Evolutionary conservation across 805 yeast species (phyloP), one percentile per base, ranked within the genome.

Genomic region (Ogataea sp.): DNA sequence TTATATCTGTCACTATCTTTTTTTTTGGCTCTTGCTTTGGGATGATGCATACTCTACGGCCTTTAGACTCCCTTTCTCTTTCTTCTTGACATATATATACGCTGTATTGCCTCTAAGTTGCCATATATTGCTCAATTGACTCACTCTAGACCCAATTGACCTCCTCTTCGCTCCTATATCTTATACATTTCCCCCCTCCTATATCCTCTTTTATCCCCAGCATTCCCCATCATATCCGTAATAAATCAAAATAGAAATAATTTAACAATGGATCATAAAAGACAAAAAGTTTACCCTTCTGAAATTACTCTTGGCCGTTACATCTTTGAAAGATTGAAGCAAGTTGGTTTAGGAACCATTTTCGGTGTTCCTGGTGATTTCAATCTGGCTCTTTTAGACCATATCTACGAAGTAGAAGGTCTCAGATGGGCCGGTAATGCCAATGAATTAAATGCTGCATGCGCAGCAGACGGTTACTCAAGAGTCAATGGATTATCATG

Each of bases 361-460:
- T 83, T 82, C 54, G 90, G 90, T 55, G 73, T 83, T 40, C 90
- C 90, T 44, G 89, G 89, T 53, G 90, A 83, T 62, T 82, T 81
- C 75, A 83, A 82, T 70, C 68, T 80, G 58, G 65, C 84, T 16
- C 64, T 83, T 39, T 65, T 83, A 45, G 89, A 83, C 56, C 78
- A 82, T 56, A 70, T 83, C 53, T 78, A 81, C 59, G 84, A 80
- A 53, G 85, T 81, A 37, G 78, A 74, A 27, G 85, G 83, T 34
- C 56, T 85, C 63, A 73, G 83, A 67, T 85, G 95, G 95, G 88
- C 85, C 37, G 95, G 95, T 54, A 84, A 85, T 61, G 84, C 93
- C 58, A 85, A 86, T 64, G 95, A 85, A 67, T 72, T 85, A 66
- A 86, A 86, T 61, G 93, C 95, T 34, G 84, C 93, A 32, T 83